A percentile compares a stretch with the other conserved stretches of the same genome.
Conservation (phyloP, 345 rosid species). For the Durio zibethinus region DNA sequence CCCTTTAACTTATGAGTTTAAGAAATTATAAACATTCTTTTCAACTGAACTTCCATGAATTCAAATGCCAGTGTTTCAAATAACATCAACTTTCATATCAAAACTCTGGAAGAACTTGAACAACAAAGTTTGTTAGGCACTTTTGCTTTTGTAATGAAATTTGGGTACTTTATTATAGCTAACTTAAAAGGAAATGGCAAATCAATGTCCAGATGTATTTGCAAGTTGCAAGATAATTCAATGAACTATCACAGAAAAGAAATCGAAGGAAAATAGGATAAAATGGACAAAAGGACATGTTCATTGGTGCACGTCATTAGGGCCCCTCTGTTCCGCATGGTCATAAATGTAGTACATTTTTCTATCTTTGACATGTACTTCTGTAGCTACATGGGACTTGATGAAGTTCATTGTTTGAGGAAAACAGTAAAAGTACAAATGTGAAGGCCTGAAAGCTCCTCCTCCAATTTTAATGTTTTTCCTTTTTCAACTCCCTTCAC, state of each 20-base stretch:
- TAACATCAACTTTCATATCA: neutral
- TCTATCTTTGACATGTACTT: constrained; percentile 4
- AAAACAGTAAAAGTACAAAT: neutral
- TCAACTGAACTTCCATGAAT: neutral
- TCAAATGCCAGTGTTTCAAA: neutral
- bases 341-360: neutral
- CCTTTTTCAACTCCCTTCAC: neutral
- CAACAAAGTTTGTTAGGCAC: neutral
- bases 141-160: neutral
- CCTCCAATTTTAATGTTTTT: neutral
- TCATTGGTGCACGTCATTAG: constrained; percentile 2
- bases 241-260: neutral
- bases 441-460: neutral
- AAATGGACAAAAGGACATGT: neutral
- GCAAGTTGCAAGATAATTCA: neutral
- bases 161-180: neutral
- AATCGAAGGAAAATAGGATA: neutral
- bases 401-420: neutral
- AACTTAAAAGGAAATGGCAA: neutral
- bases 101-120: neutral
- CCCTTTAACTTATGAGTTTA: neutral
- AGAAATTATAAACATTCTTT: neutral
- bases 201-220: neutral
- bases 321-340: neutral
- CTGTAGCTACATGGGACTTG: neutral